phyloP scores from a whole-genome alignment of 768 basidiomycete species.

The Mycena olivaceomarginata region DNA sequence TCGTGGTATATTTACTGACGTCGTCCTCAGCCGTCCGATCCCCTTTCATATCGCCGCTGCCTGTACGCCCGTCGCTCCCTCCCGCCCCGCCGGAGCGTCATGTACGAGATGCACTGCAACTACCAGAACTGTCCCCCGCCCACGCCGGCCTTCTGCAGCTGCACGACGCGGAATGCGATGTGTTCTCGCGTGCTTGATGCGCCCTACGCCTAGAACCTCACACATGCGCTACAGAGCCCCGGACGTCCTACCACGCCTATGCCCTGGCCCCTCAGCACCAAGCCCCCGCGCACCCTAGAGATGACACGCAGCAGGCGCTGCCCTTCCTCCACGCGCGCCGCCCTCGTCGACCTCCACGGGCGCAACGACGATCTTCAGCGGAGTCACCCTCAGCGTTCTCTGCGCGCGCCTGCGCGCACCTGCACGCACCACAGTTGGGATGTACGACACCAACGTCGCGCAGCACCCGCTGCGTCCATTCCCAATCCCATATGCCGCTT shows the following conservation, averaged over 20 bases:
- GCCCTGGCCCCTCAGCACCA: neutral
- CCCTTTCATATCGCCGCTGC: too few relatives aligned
- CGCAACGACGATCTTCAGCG: neutral
- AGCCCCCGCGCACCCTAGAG: neutral
- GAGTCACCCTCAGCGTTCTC: too few relatives aligned
- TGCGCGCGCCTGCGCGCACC: too few relatives aligned
- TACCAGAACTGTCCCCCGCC: neutral
- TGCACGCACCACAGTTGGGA: too few relatives aligned
- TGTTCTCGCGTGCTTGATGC: neutral
- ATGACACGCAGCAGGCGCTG: neutral
- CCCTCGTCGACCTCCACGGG: neutral
- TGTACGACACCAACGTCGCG: too few relatives aligned
- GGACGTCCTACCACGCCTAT: neutral
- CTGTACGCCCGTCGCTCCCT: too few relatives aligned
- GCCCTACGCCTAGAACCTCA: neutral
- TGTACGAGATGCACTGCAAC: neutral
- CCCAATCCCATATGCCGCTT: too few relatives aligned
- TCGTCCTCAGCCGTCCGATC: neutral
- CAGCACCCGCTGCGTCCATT: too few relatives aligned
- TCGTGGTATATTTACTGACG: neutral
- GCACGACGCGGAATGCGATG: neutral
- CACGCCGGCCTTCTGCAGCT: constrained; percentile 13
- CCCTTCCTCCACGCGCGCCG: neutral
- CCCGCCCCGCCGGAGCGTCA: too few relatives aligned
- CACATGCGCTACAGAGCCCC: neutral